Base-by-base conservation (phyloP, 768 basidiomycete genomes). In the Lentinula sp. region DNA sequence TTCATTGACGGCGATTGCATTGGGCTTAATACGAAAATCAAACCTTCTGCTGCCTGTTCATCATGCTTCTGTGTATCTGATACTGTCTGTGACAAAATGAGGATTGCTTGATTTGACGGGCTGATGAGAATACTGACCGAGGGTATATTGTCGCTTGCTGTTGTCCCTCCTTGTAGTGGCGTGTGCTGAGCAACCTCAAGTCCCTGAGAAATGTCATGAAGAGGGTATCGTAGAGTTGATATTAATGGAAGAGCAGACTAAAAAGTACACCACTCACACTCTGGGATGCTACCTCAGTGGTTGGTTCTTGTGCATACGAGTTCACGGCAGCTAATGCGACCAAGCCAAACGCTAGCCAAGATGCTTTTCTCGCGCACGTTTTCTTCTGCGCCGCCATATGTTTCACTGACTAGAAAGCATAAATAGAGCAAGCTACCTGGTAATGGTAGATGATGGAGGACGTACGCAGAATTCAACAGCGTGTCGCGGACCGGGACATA, bases 281-380 rank as follows among this genome's bases (percentile, higher is more conserved):
- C n/a, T 36, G 18, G 8, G 51, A 35, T 23, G 51, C 20, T 20
- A 39, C 33, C 39, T 23, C 23, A 13, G 8, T 23, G 43, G 55
- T 41, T 39, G 18, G 15, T n/a, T 74, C 73, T 59, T 78, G 78
- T 53, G 79, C 79, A 57, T 81, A 77, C 37, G 77, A 76, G 58
- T 80, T 73, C 48, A 79, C 69, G 32, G 74, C 77, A 43, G 80
- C 72, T 23, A 86, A 69, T 59, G 80, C 81, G 65, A 85, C 73
- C 64, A 87, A 76, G 60, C 81, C 82, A 71, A 85, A 84, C 53
- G 83, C 83, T 49, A 86, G 70, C 85, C 85, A 87, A 51, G 79
- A 74, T 50, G 81, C 81, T 66, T 80, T 82, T 65, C 77, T 69
- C 59, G 74, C 70, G 64, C 68, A 74, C 54, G 71, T 65, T 64